A percentile compares a stretch with the other conserved stretches of the same genome.
Conservation (phyloP, 352 stramenopile genomes). For the Phytophthora vignae region DNA sequence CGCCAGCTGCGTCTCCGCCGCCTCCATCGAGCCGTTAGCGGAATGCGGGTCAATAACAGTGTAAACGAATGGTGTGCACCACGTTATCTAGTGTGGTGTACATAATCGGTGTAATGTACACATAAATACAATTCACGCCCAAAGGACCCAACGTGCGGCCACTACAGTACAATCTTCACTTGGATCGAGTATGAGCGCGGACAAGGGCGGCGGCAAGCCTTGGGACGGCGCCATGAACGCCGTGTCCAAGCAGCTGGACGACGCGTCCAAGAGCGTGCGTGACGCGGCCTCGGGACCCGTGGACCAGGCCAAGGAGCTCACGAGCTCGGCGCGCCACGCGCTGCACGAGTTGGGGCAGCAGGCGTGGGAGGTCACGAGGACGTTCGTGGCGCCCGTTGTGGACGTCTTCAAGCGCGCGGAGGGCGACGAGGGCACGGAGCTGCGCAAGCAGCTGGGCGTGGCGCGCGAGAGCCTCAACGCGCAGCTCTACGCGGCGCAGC, state of each 20-base stretch:
- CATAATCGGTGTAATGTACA: background rate
- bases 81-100: background rate
- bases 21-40: slow-evolving; percentile 26
- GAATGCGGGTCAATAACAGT: background rate
- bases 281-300: slow-evolving; percentile 45
- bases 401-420: slow-evolving; percentile 75
- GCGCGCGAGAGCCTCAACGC: slow-evolving; percentile 64
- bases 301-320: slow-evolving; percentile 71
- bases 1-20: slow-evolving; percentile 41
- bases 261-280: slow-evolving; percentile 57
- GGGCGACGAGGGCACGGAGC: slow-evolving; percentile 63
- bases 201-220: slow-evolving; percentile 68
- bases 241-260: slow-evolving; percentile 60
- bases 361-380: slow-evolving; percentile 49
- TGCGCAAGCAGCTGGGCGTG: slow-evolving; percentile 65
- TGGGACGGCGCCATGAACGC: slow-evolving; percentile 57
- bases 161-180: slow-evolving; percentile 5
- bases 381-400: slow-evolving; percentile 54
- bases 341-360: slow-evolving; percentile 48
- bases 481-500: slow-evolving; percentile 66
- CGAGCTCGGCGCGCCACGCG: slow-evolving; percentile 59
- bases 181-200: slow-evolving; percentile 33
- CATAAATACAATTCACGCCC: background rate
- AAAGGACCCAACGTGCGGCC: slow-evolving; percentile 8
- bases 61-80: slow-evolving; percentile 3